Evolutionary conservation across 768 basidiomycete species (phyloP), one percentile per base, ranked within the genome.

Genomic region (Epithele typhae): DNA sequence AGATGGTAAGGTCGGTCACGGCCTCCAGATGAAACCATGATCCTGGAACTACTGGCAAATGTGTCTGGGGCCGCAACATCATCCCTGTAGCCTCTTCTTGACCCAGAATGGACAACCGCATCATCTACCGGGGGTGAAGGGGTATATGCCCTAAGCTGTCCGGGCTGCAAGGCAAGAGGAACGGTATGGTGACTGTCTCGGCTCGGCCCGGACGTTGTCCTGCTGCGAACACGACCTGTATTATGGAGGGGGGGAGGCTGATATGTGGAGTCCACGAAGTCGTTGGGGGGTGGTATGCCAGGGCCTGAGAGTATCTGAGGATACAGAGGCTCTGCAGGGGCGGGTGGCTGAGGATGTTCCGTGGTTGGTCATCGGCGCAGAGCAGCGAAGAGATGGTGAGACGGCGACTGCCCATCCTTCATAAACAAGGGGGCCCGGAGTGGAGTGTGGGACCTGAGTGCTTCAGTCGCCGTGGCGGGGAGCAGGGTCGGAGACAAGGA

Each of bases 321-420:
- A 39, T 25, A 46, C 33, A 32, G 35, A 30, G 48, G 40, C 40
- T 40, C 46, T 18, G 51, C 25, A 25, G 36, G 38, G 19, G 52
- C 32, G 27, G 50, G 39, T 22, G 24, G 35, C 7, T 21, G 38
- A 19, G 54, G 19, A 10, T 23, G 43, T 23, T 48, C 48, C n/a
- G 47, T 39, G 23, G 45, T 24, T 52, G 58, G 52, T 72, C 66
- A 59, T 79, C 77, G 57, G 74, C 68, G 59, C 83, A 87, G 24
- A 88, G 75, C 32, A 89, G 77, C 7, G 84, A 85, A 12, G 84
- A 82, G 19, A 90, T 89, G 58, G 82, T 81, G 59, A 89, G 81
- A 41, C 86, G 74, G 43, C 84, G 73, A 22, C 82, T 79, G 38
- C 74, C 72, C 82, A 84, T 30, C 27, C 27, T 30, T n/a, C n/a